Conservation (phyloP, 2,329 filamentous ascomycete genomes). For the Endothia cerciana region DNA sequence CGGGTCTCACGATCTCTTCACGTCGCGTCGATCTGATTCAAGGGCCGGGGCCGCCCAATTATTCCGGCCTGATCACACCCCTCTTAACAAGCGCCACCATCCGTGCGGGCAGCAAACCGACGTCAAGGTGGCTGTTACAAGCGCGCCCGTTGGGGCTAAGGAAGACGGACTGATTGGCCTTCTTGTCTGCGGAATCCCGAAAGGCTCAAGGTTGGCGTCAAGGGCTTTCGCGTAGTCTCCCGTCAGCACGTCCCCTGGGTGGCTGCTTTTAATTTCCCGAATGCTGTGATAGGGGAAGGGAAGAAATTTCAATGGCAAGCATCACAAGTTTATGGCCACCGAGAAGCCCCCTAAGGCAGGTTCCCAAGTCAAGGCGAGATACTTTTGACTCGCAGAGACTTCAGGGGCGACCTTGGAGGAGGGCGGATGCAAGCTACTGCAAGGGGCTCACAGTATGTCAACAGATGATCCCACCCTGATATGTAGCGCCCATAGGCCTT, state of each 20-base stretch:
- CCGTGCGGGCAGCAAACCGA: constrained; percentile 1
- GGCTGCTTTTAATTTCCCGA: constrained; percentile 10
- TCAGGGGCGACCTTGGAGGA: constrained; percentile 1
- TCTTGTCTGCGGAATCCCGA: neutral
- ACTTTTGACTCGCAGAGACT: neutral
- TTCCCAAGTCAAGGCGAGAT: neutral
- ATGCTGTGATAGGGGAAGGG: neutral
- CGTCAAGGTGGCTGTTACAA: constrained; percentile 10
- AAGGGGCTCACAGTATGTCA: neutral
- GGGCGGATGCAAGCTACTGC: constrained; percentile 7
- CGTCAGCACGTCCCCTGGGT: constrained; percentile 8
- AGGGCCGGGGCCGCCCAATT: neutral
- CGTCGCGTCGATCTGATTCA: neutral
- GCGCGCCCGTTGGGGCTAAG: neutral
- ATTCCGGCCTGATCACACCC: constrained; percentile 1
- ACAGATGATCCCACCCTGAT: neutral
- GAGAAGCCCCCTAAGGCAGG: neutral
- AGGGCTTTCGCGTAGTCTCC: neutral
- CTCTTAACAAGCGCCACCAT: neutral
- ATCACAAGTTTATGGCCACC: neutral
- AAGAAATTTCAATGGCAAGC: neutral
- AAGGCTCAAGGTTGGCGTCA: constrained; percentile 9
- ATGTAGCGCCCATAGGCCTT: neutral
- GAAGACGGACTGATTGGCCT: neutral
- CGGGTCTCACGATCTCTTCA: constrained; percentile 7